phyloP scores from a whole-genome alignment of 768 basidiomycete species.

The Kwoniella mangroviensis region DNA sequence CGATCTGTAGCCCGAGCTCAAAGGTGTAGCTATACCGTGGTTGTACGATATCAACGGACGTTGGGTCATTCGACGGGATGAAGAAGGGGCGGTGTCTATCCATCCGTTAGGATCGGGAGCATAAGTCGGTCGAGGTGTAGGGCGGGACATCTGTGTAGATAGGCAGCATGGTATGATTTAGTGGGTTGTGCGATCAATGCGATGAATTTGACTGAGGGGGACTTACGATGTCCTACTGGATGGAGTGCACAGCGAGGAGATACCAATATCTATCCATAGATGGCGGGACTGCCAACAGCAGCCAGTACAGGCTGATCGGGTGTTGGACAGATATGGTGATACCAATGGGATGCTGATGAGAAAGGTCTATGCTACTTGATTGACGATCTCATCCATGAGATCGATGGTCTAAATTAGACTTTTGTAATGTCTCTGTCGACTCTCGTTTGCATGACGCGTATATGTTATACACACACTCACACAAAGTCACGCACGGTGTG shows the following conservation, averaged over 20 bases:
- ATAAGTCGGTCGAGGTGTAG: constrained; percentile 21
- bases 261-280: not conserved
- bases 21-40: constrained; percentile 38
- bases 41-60: constrained; percentile 36
- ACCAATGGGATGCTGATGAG: not conserved
- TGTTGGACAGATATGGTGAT: too few species aligned
- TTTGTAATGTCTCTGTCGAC: not conserved
- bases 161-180: too few species aligned
- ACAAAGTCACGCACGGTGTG: constrained; percentile 17
- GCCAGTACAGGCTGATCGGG: too few species aligned
- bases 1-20: constrained; percentile 19
- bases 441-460: constrained; percentile 4
- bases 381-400: too few species aligned
- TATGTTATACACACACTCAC: too few species aligned
- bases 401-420: not conserved
- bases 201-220: not conserved
- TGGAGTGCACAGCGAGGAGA: not conserved
- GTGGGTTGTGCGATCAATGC: not conserved
- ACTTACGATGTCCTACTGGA: not conserved
- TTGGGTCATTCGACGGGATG: constrained; percentile 24
- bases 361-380: not conserved
- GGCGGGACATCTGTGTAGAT: constrained; percentile 27
- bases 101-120: constrained; percentile 45
- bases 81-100: constrained; percentile 36
- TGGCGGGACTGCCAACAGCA: too few species aligned